Evolutionary conservation across 129 eudicot genomes (phyloP).

Genomic region (Flaveria sonorensis): DNA sequence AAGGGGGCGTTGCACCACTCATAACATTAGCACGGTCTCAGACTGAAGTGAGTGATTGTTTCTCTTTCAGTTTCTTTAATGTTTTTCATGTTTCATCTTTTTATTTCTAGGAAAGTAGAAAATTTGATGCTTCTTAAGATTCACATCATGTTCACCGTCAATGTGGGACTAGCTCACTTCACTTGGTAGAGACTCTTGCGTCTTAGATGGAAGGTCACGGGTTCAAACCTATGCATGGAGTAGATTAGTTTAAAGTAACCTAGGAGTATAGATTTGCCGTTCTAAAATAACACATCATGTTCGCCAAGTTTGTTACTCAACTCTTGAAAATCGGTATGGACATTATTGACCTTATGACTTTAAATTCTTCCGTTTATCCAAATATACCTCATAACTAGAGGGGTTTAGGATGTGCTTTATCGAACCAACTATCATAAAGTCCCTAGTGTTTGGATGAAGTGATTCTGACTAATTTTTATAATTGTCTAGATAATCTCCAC

Average conservation of each 20-base stretch:
- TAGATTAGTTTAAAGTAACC: too few species aligned
- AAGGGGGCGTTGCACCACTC: slow-evolving; percentile 97
- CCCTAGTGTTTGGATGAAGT: neutral
- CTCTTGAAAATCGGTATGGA: neutral
- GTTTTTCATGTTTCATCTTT: slow-evolving; percentile 1
- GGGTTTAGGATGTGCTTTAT: neutral
- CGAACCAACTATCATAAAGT: neutral
- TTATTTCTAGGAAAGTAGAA: neutral
- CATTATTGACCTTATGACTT: neutral
- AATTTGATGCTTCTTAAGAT: neutral
- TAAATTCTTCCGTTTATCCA: neutral
- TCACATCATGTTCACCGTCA: neutral
- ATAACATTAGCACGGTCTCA: slow-evolving; percentile 75
- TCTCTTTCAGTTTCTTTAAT: slow-evolving; percentile 21
- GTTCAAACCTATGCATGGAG: too few species aligned
- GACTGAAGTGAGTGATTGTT: slow-evolving; percentile 56
- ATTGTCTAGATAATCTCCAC: neutral
- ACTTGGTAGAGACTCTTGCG: too few species aligned
- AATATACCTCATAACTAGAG: neutral
- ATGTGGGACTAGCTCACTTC: too few species aligned
- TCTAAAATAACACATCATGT: neutral
- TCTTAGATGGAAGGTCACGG: too few species aligned
- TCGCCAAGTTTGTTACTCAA: slow-evolving; percentile 9
- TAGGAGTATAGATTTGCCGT: too few species aligned
- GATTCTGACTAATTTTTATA: neutral